Evolutionary conservation across 345 rosid genomes (phyloP), one percentile per base, ranked within the genome.

Genomic region (Crucihimalaya himalaica): DNA sequence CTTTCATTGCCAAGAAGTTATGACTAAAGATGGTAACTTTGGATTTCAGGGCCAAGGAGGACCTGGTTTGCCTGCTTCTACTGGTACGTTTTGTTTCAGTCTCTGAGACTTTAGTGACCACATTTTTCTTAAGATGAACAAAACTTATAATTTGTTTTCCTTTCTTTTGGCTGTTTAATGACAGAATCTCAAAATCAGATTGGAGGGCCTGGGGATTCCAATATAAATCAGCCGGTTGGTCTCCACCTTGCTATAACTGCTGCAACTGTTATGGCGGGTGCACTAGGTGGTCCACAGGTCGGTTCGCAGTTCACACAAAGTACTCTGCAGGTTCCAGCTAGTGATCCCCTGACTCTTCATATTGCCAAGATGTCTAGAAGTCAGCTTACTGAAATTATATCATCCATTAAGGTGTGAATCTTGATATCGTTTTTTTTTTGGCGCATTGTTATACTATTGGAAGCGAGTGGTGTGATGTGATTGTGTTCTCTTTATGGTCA

Each of bases 281-380:
- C 92, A 47, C 83, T 95, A 16, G 95, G 97, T 77, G 92, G 89
- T 71, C 66, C 81, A 5, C 97, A 91, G 79, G 82, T 80, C 19
- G 82, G 86, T 37, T 57, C 80, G 15, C 86, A 81, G 46, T 80
- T 85, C 56, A 81, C 79, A 75, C 89, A 83, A 80, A 83, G 79
- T 82, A 71, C 66, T 45, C 89, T 77, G 71, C 75, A 86, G 63
- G 80, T 84, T 39, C 72, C 86, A 57, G 66, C 91, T 20, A 87
- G 79, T 81, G 99, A 95, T 73, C 99, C 97, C 31, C 78, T 95
- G 60, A 86, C 97, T n/a, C 91, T 89, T 80, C 91, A 86, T 72
- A 80, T 95, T 71, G 97, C 99, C 58, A 89, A 81, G 65, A 84
- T 95, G 93, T 87, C 99, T 20, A 86, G 93, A 83, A 87, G 63